Percentiles rank a stretch among this genome's conserved stretches.
Conservation (phyloP, 345 rosid genomes). For the Camelina neglecta region DNA sequence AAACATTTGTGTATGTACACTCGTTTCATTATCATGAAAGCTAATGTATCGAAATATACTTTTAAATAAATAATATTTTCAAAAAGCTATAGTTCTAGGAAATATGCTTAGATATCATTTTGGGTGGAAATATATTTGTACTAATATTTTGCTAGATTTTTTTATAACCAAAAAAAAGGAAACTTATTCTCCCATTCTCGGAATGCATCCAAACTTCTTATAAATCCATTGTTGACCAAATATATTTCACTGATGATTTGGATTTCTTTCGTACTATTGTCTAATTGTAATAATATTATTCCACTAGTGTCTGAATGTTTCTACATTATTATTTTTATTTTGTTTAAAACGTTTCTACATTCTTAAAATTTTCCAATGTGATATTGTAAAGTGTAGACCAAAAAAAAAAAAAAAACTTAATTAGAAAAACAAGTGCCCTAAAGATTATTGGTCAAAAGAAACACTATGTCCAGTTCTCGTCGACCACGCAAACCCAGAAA, state of each 20-base stretch:
- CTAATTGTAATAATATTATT: not conserved
- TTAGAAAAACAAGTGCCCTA: conserved; percentile 7
- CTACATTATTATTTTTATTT: no score
- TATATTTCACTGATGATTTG: not conserved
- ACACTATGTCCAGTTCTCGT: not conserved
- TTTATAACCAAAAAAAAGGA: not conserved
- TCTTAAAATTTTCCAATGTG: not conserved
- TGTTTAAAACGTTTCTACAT: no score
- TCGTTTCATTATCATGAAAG: not conserved
- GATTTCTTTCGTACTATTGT: not conserved
- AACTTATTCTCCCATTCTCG: not conserved
- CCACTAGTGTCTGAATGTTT: no score
- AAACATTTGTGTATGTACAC: not conserved
- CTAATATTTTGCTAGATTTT: not conserved
- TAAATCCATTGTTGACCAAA: not conserved
- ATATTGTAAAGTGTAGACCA: not conserved
- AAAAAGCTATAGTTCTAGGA: not conserved
- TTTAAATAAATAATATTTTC: not conserved
- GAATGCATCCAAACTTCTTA: conserved; percentile 1
- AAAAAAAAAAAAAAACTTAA: not conserved
- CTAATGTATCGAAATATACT: not conserved
- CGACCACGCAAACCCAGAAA: conserved; percentile 15
- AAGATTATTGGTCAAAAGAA: conserved; percentile 29
- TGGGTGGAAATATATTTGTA: not conserved
- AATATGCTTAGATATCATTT: not conserved